phyloP scores from a whole-genome alignment of 1,284 basidiomycete genomes.

The Ustilago cynodontis region DNA sequence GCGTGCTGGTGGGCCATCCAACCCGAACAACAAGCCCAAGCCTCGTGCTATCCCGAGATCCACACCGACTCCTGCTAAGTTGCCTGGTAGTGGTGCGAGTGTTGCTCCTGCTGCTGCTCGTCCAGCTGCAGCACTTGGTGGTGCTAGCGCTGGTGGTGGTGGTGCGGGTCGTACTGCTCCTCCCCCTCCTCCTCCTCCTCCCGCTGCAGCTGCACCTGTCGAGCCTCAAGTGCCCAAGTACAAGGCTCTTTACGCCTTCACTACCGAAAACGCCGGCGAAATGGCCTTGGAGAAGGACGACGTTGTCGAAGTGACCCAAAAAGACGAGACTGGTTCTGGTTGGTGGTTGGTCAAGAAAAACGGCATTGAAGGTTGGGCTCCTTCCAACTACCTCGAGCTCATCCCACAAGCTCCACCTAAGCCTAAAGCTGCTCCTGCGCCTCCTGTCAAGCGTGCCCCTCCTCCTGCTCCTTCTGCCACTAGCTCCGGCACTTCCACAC shows the following conservation, averaged over 20 bases:
- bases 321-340: slow-evolving; percentile 76
- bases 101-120: slow-evolving; percentile 23
- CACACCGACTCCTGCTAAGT: slow-evolving; percentile 38
- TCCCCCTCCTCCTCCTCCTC: slow-evolving; percentile 73
- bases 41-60: slow-evolving; percentile 58
- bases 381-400: slow-evolving; percentile 84
- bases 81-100: slow-evolving; percentile 24
- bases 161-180: slow-evolving; percentile 44
- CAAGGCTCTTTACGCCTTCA: slow-evolving; percentile 78
- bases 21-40: slow-evolving; percentile 57
- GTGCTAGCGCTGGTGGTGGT: slow-evolving; percentile 67
- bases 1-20: slow-evolving; percentile 78
- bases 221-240: slow-evolving; percentile 82
- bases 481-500: slow-evolving; percentile 38
- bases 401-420: slow-evolving; percentile 78
- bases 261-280: slow-evolving; percentile 87
- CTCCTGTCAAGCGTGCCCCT: slow-evolving; percentile 65
- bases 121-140: slow-evolving; percentile 16
- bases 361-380: slow-evolving; percentile 90
- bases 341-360: slow-evolving; percentile 97
- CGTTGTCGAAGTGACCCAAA: slow-evolving; percentile 88
- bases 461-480: slow-evolving; percentile 70
- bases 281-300: slow-evolving; percentile 91
- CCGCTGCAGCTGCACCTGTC: slow-evolving; percentile 36
- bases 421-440: slow-evolving; percentile 60